A percentile compares a stretch with the other conserved stretches of the same genome.
These are phyloP conservation scores for Fusarium compactum DNA, from an alignment of 2,329 filamentous ascomycete species.

Conservation along the genomic window DNA sequence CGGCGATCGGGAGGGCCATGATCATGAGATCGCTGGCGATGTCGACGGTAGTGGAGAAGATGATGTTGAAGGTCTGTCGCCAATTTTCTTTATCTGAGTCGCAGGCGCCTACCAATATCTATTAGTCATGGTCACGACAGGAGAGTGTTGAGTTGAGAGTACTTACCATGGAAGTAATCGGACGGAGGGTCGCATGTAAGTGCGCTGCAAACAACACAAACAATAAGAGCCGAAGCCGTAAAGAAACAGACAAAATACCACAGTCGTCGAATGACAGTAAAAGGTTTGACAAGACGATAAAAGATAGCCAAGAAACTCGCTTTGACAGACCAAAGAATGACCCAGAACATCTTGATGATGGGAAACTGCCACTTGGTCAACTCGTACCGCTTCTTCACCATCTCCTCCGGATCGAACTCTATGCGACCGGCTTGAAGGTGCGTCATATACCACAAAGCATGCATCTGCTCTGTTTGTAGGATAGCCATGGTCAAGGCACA, in stretches of 20 bases:
- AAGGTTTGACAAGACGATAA: conserved; percentile 19
- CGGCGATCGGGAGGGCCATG: conserved; percentile 27
- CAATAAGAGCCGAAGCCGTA: neutral
- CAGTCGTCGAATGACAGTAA: conserved; percentile 1
- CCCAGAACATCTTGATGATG: conserved; percentile 33
- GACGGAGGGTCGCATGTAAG: conserved; percentile 24
- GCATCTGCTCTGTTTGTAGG: conserved; percentile 30
- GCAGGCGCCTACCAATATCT: neutral
- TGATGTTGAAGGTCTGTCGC: conserved; percentile 17
- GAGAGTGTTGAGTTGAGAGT: fast-evolving
- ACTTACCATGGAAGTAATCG: conserved; percentile 17
- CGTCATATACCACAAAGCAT: conserved; percentile 26
- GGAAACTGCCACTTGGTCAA: conserved; percentile 27
- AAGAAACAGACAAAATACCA: conserved; percentile 26
- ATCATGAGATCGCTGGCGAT: conserved; percentile 28
- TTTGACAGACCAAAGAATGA: conserved; percentile 30
- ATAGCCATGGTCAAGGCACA: conserved; percentile 28
- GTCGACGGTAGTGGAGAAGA: conserved; percentile 30
- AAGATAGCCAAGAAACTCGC: conserved; percentile 27
- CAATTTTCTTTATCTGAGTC: conserved; percentile 12
- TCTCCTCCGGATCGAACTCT: neutral
- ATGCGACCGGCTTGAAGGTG: conserved; percentile 14
- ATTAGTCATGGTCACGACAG: fast-evolving
- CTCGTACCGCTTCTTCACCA: neutral
- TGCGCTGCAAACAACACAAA: conserved; percentile 16